These are phyloP conservation scores for Phytopythium montanum DNA, from an alignment of 352 stramenopile genomes.

Conservation along the genomic window DNA sequence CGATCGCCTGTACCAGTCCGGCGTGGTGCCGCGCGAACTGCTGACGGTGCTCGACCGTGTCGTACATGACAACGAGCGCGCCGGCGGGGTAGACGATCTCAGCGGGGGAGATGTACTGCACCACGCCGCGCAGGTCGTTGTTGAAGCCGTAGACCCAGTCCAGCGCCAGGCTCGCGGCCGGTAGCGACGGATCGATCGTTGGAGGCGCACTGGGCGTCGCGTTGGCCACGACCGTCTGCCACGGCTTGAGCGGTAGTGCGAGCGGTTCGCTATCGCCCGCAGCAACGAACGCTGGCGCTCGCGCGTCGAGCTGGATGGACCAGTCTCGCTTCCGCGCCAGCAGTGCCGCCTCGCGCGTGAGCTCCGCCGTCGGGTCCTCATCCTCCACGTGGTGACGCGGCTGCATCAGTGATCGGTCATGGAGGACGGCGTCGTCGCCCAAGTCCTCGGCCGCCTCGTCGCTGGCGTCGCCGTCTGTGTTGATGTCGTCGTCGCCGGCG, in stretches of 20 bases:
- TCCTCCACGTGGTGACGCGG: background rate
- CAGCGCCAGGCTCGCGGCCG: conserved; percentile 58
- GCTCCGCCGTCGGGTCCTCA: conserved; percentile 1
- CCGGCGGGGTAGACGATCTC: conserved; percentile 67
- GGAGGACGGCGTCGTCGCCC: background rate
- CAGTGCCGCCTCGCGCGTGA: conserved; percentile 11
- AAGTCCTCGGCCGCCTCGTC: conserved; percentile 20
- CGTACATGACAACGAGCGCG: conserved; percentile 60
- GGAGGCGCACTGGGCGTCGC: conserved; percentile 51
- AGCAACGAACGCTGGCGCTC: conserved; percentile 31
- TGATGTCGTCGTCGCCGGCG: conserved; percentile 28
- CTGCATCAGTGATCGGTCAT: background rate
- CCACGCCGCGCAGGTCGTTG: conserved; percentile 49
- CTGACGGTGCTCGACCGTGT: conserved; percentile 69
- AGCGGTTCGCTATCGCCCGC: conserved; percentile 1
- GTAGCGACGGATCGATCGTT: conserved; percentile 41
- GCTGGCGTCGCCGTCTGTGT: conserved; percentile 55
- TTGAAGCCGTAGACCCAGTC: conserved; percentile 85
- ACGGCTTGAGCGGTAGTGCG: conserved; percentile 32
- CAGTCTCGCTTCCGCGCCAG: conserved; percentile 37
- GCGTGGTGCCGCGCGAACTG: conserved; percentile 61
- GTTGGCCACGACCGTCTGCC: conserved; percentile 63
- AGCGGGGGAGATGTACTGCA: conserved; percentile 58
- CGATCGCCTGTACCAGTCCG: conserved; percentile 52
- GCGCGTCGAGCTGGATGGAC: conserved; percentile 43